Percentiles rank a stretch among this genome's conserved stretches.
These are phyloP conservation scores for Phytophthora citricola DNA, from an alignment of 352 stramenopile genomes.

Conservation along the genomic window DNA sequence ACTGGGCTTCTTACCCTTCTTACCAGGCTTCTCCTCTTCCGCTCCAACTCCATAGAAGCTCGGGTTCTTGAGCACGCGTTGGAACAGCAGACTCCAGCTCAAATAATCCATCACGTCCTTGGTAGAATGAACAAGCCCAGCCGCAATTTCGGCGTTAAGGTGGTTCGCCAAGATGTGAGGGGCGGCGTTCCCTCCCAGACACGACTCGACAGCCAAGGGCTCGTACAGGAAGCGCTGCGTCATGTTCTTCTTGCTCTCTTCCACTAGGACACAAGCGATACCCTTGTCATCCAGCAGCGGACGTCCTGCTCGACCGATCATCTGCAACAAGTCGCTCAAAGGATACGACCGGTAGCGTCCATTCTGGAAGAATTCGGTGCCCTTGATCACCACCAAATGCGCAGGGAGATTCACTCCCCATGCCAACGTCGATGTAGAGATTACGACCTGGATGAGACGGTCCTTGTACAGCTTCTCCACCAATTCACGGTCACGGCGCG, in stretches of 20 bases:
- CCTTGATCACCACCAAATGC: constrained; percentile 99
- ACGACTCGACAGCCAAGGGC: constrained; percentile 97
- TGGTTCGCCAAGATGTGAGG: constrained; percentile 80
- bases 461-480: constrained; percentile 97
- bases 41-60: constrained; percentile 93
- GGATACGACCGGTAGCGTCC: constrained; percentile 98
- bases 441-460: constrained; percentile 96
- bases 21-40: neutral
- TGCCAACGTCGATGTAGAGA: constrained; percentile 93
- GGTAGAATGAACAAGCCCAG: constrained; percentile 86
- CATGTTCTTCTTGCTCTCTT: constrained; percentile 99
- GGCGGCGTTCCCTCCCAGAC: constrained; percentile 87
- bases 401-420: constrained; percentile 98
- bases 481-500: constrained; percentile 91
- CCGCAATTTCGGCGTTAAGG: constrained; percentile 97
- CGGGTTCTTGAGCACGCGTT: constrained; percentile 96
- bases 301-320: constrained; percentile 98
- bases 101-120: constrained; percentile 96
- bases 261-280: constrained; percentile 96
- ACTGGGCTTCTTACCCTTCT: constrained; percentile 5
- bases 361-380: constrained; percentile 97
- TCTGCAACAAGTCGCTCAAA: constrained; percentile 99
- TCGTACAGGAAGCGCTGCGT: constrained; percentile 99
- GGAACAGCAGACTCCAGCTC: constrained; percentile 97
- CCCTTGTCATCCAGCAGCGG: constrained; percentile 96